Evolutionary conservation across 2,329 filamentous ascomycete species (phyloP).

Genomic region (Aspergillus pseudoterreus): DNA sequence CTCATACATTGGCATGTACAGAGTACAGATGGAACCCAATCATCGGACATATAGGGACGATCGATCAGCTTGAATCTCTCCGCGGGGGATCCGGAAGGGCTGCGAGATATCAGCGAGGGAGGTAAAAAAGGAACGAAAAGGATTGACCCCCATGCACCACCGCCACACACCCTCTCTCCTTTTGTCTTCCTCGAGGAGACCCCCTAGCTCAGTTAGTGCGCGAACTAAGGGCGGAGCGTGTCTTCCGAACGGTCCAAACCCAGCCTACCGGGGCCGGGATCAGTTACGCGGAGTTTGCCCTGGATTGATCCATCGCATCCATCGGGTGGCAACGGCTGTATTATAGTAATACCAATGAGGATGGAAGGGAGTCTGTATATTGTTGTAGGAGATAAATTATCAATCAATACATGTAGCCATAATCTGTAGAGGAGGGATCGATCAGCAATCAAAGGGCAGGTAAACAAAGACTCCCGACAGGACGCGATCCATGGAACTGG

Average conservation of each 20-base stretch:
- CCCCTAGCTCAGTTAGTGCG: background rate
- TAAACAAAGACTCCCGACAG: background rate
- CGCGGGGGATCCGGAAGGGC: background rate
- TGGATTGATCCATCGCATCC: background rate
- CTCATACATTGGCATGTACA: background rate
- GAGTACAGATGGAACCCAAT: background rate
- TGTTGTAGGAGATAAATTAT: no score
- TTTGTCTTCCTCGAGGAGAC: background rate
- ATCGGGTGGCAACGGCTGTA: background rate
- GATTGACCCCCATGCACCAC: background rate
- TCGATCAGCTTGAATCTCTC: background rate
- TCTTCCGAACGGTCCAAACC: background rate
- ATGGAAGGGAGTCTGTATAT: no score
- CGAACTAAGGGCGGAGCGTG: background rate
- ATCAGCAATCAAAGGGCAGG: background rate
- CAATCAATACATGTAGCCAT: no score
- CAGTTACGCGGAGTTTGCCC: background rate
- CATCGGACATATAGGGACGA: background rate
- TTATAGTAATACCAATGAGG: no score
- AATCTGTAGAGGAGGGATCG: background rate
- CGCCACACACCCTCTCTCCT: background rate
- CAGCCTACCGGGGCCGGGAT: background rate
- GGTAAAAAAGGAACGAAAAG: background rate
- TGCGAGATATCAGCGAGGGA: background rate
- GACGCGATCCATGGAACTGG: constrained; percentile 2